phyloP scores from a whole-genome alignment of 2,329 filamentous ascomycete genomes.

The Microdochium paspali region DNA sequence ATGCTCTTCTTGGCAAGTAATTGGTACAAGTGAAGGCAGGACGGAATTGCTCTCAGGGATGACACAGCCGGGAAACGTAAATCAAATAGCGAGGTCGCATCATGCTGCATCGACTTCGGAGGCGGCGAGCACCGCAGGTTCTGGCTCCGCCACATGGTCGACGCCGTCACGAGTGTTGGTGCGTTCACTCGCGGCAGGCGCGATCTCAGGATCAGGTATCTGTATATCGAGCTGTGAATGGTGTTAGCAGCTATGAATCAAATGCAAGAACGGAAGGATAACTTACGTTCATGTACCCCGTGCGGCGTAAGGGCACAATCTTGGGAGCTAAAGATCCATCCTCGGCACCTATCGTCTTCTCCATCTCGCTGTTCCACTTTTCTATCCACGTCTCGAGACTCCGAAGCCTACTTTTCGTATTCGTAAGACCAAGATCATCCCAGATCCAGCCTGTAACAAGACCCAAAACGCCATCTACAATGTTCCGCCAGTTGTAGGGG shows the following conservation, averaged over 20 bases:
- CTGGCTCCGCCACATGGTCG: slow-evolving; percentile 4
- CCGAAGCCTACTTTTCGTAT: slow-evolving; percentile 61
- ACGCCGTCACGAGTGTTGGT: slow-evolving; percentile 1
- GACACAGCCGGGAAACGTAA: neutral
- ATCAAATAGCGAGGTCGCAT: neutral
- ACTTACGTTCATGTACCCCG: slow-evolving; percentile 77
- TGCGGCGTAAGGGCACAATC: slow-evolving; percentile 69
- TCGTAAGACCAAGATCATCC: slow-evolving; percentile 79
- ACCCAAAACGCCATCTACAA: slow-evolving; percentile 71
- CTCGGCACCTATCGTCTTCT: slow-evolving; percentile 41
- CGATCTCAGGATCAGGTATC: slow-evolving; percentile 69
- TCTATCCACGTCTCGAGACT: slow-evolving; percentile 75
- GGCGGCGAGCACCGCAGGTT: slow-evolving; percentile 5
- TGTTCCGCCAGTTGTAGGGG: slow-evolving; percentile 67
- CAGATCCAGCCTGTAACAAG: slow-evolving; percentile 86
- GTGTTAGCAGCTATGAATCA: slow-evolving; percentile 6
- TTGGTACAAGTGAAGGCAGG: neutral
- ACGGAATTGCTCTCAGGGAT: neutral
- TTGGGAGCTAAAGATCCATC: slow-evolving; percentile 49
- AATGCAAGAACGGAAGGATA: neutral
- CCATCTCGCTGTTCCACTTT: slow-evolving; percentile 71
- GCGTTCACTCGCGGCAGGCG: slow-evolving; percentile 17
- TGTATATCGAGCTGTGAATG: slow-evolving; percentile 61
- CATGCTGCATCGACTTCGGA: neutral
- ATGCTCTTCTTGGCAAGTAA: neutral